Conservation (phyloP, 306 rosid species). For the Senna siamea region DNA sequence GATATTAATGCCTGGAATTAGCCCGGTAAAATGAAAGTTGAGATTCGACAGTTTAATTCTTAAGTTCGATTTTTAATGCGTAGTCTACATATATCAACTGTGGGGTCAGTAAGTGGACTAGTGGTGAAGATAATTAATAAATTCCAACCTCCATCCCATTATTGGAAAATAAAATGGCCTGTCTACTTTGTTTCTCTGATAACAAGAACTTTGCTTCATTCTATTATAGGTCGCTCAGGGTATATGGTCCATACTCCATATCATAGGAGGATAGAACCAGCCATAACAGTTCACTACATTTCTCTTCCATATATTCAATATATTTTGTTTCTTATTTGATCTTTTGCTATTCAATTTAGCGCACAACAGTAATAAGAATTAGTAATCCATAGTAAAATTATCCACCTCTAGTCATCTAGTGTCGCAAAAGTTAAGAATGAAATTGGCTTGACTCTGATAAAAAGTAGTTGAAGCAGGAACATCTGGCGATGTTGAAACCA, state of each 20-base stretch:
- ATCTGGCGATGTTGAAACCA: constrained; percentile 49
- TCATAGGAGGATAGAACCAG: too few relatives aligned
- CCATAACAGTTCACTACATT: too few relatives aligned
- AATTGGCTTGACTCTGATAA: constrained; percentile 31
- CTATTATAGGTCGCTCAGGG: too few relatives aligned
- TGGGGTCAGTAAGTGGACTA: not conserved
- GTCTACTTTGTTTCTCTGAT: not conserved
- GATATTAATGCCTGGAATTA: not conserved
- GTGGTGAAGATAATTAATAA: not conserved
- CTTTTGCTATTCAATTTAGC: not conserved
- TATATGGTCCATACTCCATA: too few relatives aligned
- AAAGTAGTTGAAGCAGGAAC: constrained; percentile 57
- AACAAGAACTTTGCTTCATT: not conserved
- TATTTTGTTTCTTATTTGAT: not conserved
- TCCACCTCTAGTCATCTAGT: not conserved
- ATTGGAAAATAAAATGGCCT: not conserved
- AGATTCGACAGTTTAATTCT: not conserved
- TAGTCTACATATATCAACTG: not conserved
- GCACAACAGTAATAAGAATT: not conserved
- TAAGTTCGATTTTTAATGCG: not conserved
- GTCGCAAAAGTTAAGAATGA: not conserved
- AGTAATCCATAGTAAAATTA: not conserved
- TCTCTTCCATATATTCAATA: not conserved
- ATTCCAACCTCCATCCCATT: not conserved
- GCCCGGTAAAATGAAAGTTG: not conserved